These are phyloP conservation scores for Metschnikowia amazonensis DNA, from an alignment of 805 yeast genomes.

Conservation along the genomic window DNA sequence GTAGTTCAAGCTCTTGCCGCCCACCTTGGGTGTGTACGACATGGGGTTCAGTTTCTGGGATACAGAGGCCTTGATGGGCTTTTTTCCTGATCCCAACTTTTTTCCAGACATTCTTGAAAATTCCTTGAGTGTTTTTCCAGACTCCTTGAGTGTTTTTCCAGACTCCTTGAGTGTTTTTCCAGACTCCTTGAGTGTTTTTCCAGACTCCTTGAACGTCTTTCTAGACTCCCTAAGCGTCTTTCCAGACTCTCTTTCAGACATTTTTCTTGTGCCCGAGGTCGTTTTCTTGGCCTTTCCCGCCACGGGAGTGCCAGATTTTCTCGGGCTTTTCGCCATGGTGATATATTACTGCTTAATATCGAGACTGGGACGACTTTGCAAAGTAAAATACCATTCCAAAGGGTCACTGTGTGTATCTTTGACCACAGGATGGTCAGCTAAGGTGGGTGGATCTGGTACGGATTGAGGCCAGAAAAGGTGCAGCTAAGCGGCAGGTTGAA, in stretches of 20 bases:
- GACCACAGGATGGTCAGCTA: too few relatives aligned
- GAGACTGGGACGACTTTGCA: neutral
- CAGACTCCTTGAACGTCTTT: too few relatives aligned
- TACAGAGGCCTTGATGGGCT: neutral
- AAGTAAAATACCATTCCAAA: neutral
- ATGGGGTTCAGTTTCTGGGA: constrained; percentile 15
- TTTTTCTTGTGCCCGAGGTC: too few relatives aligned
- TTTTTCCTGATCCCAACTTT: neutral
- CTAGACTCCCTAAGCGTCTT: too few relatives aligned
- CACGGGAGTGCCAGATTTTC: constrained; percentile 18
- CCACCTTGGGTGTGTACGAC: constrained; percentile 15
- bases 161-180: too few relatives aligned
- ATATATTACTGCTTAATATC: neutral
- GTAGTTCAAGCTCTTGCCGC: constrained; percentile 34
- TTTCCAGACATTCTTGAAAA: neutral
- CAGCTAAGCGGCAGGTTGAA: too few relatives aligned
- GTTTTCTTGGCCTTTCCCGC: constrained; percentile 3
- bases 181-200: too few relatives aligned
- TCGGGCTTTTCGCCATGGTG: constrained; percentile 33
- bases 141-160: too few relatives aligned
- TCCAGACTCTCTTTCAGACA: too few relatives aligned
- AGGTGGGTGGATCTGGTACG: too few relatives aligned
- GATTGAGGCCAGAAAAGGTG: too few relatives aligned
- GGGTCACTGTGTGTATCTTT: neutral
- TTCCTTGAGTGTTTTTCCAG: neutral